Percentiles rank a stretch among this genome's conserved stretches.
Conservation (phyloP, 2,329 filamentous ascomycete genomes). For the Pseudogymnoascus sp. region DNA sequence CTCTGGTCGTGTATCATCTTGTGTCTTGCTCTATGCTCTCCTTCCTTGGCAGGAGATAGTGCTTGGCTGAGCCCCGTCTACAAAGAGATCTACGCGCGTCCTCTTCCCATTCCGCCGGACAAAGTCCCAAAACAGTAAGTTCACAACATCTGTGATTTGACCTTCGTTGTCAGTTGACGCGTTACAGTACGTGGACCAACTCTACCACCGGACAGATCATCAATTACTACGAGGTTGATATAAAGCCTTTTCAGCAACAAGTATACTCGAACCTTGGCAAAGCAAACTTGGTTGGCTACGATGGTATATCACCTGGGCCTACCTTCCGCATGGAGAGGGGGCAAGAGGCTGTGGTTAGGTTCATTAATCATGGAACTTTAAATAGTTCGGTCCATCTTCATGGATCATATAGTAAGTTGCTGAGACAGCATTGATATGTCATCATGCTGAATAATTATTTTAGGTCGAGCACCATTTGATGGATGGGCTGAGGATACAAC, state of each 20-base stretch:
- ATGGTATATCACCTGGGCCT: constrained; percentile 46
- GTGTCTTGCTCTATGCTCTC: too few species aligned
- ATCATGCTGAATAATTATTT: neutral
- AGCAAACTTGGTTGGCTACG: constrained; percentile 40
- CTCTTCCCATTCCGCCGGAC: constrained; percentile 15
- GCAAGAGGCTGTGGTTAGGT: constrained; percentile 40
- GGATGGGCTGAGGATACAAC: constrained; percentile 47
- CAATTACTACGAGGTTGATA: constrained; percentile 39
- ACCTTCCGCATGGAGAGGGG: constrained; percentile 41
- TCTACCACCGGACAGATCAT: constrained; percentile 23
- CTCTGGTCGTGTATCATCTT: too few species aligned
- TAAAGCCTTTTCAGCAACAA: constrained; percentile 33
- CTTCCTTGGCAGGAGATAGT: neutral
- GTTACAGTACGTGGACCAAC: constrained; percentile 4
- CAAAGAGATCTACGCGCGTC: constrained; percentile 18
- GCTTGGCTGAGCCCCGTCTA: constrained; percentile 8
- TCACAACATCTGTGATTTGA: neutral
- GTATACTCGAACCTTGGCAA: constrained; percentile 35
- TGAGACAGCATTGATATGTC: too few species aligned
- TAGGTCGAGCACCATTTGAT: constrained; percentile 33
- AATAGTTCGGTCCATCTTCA: constrained; percentile 42
- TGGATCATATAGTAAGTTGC: constrained; percentile 35
- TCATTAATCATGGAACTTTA: constrained; percentile 8
- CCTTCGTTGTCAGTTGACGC: too few species aligned
- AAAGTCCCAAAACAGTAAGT: too few species aligned